Evolutionary conservation across 2,329 filamentous ascomycete species (phyloP), one percentile per base, ranked within the genome.

Genomic region (Nigrograna mackinnonii): DNA sequence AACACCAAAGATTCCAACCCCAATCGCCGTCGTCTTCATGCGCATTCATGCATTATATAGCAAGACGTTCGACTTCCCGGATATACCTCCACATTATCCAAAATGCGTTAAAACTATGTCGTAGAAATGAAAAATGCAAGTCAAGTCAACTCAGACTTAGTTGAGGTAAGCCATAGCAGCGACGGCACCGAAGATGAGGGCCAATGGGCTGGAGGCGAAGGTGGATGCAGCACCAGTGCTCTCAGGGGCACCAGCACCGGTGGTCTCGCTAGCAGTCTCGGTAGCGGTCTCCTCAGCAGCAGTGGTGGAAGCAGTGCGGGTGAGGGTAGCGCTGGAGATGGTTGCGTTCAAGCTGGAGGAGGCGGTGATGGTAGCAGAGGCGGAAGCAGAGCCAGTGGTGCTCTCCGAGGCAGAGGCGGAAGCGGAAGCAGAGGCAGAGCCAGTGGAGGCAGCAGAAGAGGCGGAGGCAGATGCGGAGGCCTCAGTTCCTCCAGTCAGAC

Each of bases 81-180:
- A n/a, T n/a, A n/a, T n/a, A n/a, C n/a, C n/a, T n/a, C n/a, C n/a
- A n/a, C n/a, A n/a, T n/a, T n/a, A n/a, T n/a, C n/a, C n/a, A n/a
- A n/a, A n/a, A n/a, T n/a, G n/a, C n/a, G n/a, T n/a, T n/a, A n/a
- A n/a, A n/a, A n/a, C n/a, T n/a, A n/a, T n/a, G n/a, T n/a, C n/a
- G n/a, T n/a, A n/a, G n/a, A n/a, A n/a, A n/a, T n/a, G n/a, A n/a
- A n/a, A n/a, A n/a, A n/a, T n/a, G n/a, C n/a, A n/a, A n/a, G n/a
- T n/a, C n/a, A n/a, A n/a, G n/a, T n/a, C n/a, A n/a, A n/a, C n/a
- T n/a, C n/a, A n/a, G n/a, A 16, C 22, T 60, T 69, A 70, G 50
- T 62, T 60, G 44, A 72, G 60, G 59, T 68, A 72, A 35, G 65
- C 63, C 43, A 73, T 62, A 22, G 68, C 71, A 41, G 67, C 71